These are phyloP conservation scores for Pseudogymnoascus sp. DNA, from an alignment of 2,329 filamentous ascomycete species.

Conservation along the genomic window DNA sequence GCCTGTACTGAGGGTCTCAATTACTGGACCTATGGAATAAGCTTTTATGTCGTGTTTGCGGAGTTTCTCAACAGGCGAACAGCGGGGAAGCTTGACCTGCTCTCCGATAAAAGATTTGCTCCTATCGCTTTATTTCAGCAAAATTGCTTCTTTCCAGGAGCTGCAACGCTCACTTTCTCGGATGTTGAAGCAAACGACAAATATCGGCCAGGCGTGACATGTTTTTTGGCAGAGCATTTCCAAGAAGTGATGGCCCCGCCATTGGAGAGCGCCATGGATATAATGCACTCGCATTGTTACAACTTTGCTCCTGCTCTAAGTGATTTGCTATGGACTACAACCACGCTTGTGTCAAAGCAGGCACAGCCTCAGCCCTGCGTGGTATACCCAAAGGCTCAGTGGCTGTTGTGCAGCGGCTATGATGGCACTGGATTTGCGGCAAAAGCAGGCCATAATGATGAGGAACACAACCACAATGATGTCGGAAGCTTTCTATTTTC, in stretches of 20 bases:
- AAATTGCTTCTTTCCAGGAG: not conserved
- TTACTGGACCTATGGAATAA: not conserved
- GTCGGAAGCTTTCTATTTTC: not conserved
- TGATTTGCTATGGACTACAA: not conserved
- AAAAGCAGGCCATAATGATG: conserved; percentile 1
- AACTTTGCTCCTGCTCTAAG: not conserved
- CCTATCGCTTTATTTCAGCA: not conserved
- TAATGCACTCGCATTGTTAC: conserved; percentile 4
- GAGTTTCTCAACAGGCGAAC: not conserved
- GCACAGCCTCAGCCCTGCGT: not conserved
- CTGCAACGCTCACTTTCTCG: not conserved
- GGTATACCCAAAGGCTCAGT: not conserved
- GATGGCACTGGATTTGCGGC: not conserved
- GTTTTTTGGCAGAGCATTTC: not conserved
- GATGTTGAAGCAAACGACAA: not conserved
- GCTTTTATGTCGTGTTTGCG: not conserved
- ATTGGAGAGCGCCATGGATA: not conserved
- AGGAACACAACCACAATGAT: not conserved
- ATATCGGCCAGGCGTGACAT: not conserved
- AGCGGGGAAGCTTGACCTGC: not conserved
- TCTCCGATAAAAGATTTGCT: not conserved
- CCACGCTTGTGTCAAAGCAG: not conserved
- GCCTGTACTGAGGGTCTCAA: not conserved
- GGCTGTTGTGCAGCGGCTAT: not conserved
- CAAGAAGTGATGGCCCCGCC: not conserved